Percentiles rank a stretch among this genome's conserved stretches.
These are phyloP conservation scores for Sugiyamaella floridensis DNA, from an alignment of 805 yeast genomes.

Conservation along the genomic window DNA sequence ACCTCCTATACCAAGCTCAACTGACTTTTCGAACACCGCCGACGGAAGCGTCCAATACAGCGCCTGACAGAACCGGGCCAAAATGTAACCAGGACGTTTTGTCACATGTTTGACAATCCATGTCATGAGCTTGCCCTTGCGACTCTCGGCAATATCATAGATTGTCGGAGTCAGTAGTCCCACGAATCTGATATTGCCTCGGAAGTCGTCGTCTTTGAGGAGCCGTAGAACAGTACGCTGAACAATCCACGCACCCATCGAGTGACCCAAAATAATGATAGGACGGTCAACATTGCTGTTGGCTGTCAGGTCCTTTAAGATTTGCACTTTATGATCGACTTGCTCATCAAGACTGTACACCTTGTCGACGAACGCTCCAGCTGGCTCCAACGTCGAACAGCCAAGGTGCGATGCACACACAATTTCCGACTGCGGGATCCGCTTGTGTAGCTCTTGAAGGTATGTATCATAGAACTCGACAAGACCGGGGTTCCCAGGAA, in stretches of 20 bases:
- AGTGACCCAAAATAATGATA: constrained; percentile 55
- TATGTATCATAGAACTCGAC: constrained; percentile 57
- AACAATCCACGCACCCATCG: constrained; percentile 60
- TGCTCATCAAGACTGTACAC: constrained; percentile 42
- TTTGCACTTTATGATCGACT: constrained; percentile 47
- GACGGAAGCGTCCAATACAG: constrained; percentile 12
- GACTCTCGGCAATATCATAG: constrained; percentile 47
- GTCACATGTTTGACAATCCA: constrained; percentile 22
- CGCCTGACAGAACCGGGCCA: constrained; percentile 10
- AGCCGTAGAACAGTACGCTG: constrained; percentile 42
- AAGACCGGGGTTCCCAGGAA: constrained; percentile 78
- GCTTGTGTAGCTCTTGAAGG: constrained; percentile 37
- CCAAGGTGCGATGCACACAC: constrained; percentile 65
- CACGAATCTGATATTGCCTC: constrained; percentile 36
- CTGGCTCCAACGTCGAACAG: background rate
- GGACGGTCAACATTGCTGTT: constrained; percentile 24
- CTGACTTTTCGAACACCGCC: constrained; percentile 24
- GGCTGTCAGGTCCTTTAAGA: constrained; percentile 35
- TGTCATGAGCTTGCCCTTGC: constrained; percentile 34
- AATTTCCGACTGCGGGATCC: constrained; percentile 43
- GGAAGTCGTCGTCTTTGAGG: constrained; percentile 16
- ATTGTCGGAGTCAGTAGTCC: constrained; percentile 70
- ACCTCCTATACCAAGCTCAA: constrained; percentile 28
- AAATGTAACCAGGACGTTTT: constrained; percentile 13
- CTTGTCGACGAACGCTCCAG: constrained; percentile 27